Conservation (phyloP, 1,139 yeast genomes). For the Debaryomyces coudertii region DNA sequence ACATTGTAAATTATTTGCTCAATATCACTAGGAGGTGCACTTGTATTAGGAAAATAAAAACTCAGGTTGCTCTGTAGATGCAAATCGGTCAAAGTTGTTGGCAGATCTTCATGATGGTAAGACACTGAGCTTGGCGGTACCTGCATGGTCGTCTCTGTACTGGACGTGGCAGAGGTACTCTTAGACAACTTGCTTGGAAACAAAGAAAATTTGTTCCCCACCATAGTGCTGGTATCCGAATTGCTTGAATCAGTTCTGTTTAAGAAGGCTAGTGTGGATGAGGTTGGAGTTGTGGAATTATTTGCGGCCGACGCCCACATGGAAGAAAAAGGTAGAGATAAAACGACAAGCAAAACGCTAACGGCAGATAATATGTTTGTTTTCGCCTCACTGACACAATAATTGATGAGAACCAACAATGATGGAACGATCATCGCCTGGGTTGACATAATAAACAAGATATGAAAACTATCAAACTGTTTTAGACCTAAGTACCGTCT, state of each 20-base stretch:
- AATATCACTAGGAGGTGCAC: conserved; percentile 7
- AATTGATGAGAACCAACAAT: conserved; percentile 59
- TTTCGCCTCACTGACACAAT: conserved; percentile 22
- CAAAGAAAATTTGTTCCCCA: conserved; percentile 20
- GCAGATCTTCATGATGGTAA: conserved; percentile 7
- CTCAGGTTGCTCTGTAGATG: conserved; percentile 1
- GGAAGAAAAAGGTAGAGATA: conserved; percentile 80
- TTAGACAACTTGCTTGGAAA: conserved; percentile 24
- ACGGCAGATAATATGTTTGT: conserved; percentile 25
- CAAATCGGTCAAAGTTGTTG: conserved; percentile 9
- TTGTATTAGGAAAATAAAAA: conserved; percentile 2
- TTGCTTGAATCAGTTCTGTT: conserved; percentile 11
- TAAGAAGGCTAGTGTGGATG: conserved; percentile 13
- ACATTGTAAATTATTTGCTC: conserved; percentile 9
- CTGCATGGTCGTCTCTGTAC: conserved; percentile 12
- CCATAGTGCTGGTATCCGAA: conserved; percentile 19
- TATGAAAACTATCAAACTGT: conserved; percentile 82
- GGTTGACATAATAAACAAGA: conserved; percentile 75
- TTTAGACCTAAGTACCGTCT: conserved; percentile 76
- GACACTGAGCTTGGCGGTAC: conserved; percentile 8
- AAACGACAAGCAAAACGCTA: conserved; percentile 42
- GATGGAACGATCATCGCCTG: conserved; percentile 86
- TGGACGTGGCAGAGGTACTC: conserved; percentile 13
- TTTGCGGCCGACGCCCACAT: conserved; percentile 82
- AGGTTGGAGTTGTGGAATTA: conserved; percentile 30